phyloP scores from a whole-genome alignment of 495 filamentous ascomycete genomes.

The Neurospora sp. region DNA sequence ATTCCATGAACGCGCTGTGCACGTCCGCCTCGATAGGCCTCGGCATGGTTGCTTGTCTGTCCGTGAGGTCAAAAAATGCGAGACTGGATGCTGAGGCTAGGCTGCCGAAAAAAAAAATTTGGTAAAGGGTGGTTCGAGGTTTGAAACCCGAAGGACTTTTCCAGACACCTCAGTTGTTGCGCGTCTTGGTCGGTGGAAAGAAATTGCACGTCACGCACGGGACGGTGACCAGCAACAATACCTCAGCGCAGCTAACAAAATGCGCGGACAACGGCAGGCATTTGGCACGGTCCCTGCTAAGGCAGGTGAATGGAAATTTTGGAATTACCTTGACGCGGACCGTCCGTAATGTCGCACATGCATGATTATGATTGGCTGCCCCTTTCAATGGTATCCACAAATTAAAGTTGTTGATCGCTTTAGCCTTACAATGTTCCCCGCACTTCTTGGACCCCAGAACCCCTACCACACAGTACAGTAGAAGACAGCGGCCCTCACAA shows the following conservation, averaged over 20 bases:
- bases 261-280: background rate
- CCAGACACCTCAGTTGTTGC: background rate
- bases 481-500: background rate
- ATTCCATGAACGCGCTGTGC: constrained; percentile 18
- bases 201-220: background rate
- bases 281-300: background rate
- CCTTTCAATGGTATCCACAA: background rate
- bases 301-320: background rate
- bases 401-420: background rate
- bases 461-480: background rate
- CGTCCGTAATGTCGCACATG: background rate
- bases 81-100: background rate
- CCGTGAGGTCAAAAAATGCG: background rate
- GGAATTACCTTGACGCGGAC: background rate
- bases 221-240: background rate
- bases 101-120: background rate
- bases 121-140: background rate
- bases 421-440: background rate
- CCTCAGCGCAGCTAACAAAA: background rate
- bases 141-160: background rate
- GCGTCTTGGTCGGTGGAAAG: background rate
- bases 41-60: constrained; percentile 11
- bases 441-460: background rate
- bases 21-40: constrained; percentile 17
- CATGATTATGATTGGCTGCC: background rate